A percentile compares a stretch with the other conserved stretches of the same genome.
These are phyloP conservation scores for Kodamaea suecica DNA, from an alignment of 1,139 yeast genomes.

Conservation along the genomic window DNA sequence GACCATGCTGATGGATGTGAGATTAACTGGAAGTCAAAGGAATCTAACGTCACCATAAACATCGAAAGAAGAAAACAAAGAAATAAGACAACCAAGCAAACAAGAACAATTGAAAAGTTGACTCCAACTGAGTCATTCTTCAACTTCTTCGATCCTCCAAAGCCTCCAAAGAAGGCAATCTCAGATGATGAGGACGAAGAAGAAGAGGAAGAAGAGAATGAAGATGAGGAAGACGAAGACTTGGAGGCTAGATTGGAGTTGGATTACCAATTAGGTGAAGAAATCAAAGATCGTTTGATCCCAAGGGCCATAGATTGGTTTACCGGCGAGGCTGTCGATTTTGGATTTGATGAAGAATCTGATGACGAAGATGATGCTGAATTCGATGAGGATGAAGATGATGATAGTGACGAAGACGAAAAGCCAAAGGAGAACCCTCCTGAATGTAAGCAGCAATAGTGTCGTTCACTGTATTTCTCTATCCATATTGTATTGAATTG, in stretches of 20 bases:
- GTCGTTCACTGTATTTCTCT: conserved; percentile 1
- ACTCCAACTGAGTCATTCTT: conserved; percentile 93
- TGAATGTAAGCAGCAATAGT: conserved; percentile 77
- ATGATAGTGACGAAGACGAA: conserved; percentile 41
- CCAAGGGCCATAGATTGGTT: conserved; percentile 98
- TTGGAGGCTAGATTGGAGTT: conserved; percentile 82
- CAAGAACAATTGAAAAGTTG: conserved; percentile 91
- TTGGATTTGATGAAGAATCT: conserved; percentile 44
- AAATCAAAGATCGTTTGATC: conserved; percentile 89
- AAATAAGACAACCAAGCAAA: conserved; percentile 95
- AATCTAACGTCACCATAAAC: conserved; percentile 75
- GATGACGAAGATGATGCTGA: conserved; percentile 48
- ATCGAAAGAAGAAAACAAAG: conserved; percentile 97
- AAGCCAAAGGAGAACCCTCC: conserved; percentile 63
- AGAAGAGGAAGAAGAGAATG: conserved; percentile 36
- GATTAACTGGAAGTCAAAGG: conserved; percentile 81
- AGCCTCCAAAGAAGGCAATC: conserved; percentile 53
- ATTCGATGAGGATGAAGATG: conserved; percentile 40
- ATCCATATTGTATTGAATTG: not conserved
- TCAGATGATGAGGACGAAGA: conserved; percentile 44
- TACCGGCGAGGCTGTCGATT: conserved; percentile 89
- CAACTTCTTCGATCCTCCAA: conserved; percentile 93
- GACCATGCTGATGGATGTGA: conserved; percentile 94
- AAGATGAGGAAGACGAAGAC: conserved; percentile 62
- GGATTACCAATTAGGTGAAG: conserved; percentile 96